Percentiles rank a stretch among this genome's conserved stretches.
phyloP scores from a whole-genome alignment of 2,329 filamentous ascomycete species.

The Davidsoniella neocaledoniae region DNA sequence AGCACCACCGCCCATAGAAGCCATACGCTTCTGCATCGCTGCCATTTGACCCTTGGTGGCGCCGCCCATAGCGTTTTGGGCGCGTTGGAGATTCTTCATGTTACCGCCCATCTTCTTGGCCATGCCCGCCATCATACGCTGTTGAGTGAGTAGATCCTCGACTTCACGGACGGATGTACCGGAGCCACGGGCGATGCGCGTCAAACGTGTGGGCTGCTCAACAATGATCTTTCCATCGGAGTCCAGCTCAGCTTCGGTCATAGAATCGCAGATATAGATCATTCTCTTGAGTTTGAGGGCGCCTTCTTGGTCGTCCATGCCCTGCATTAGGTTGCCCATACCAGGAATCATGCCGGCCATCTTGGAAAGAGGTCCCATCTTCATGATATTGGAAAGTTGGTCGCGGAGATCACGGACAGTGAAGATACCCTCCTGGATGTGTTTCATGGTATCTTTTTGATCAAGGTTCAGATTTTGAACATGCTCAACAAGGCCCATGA shows the following conservation, averaged over 20 bases:
- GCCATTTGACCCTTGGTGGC: slow-evolving; percentile 84
- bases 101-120: slow-evolving; percentile 97
- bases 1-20: slow-evolving; percentile 72
- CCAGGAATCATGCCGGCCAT: slow-evolving; percentile 99
- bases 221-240: slow-evolving; percentile 88
- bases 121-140: slow-evolving; percentile 98
- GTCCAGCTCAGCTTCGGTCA: slow-evolving; percentile 93
- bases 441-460: slow-evolving; percentile 98
- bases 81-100: slow-evolving; percentile 94
- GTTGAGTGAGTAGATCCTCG: slow-evolving; percentile 92
- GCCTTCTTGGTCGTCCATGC: slow-evolving; percentile 96
- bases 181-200: slow-evolving; percentile 72
- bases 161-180: slow-evolving; percentile 86
- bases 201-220: slow-evolving; percentile 85
- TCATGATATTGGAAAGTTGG: slow-evolving; percentile 96
- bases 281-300: slow-evolving; percentile 84
- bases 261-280: slow-evolving; percentile 97
- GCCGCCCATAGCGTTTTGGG: slow-evolving; percentile 78
- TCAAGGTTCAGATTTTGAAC: slow-evolving; percentile 90
- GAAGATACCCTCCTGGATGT: slow-evolving; percentile 93
- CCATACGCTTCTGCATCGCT: slow-evolving; percentile 96
- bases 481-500: slow-evolving; percentile 87
- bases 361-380: slow-evolving; percentile 94
- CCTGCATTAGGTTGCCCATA: slow-evolving; percentile 81
- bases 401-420: slow-evolving; percentile 87